Percentiles rank a stretch among this genome's conserved stretches.
These are phyloP conservation scores for Rutidosis leptorrhynchoides DNA, from an alignment of 129 eudicot species.

Conservation along the genomic window DNA sequence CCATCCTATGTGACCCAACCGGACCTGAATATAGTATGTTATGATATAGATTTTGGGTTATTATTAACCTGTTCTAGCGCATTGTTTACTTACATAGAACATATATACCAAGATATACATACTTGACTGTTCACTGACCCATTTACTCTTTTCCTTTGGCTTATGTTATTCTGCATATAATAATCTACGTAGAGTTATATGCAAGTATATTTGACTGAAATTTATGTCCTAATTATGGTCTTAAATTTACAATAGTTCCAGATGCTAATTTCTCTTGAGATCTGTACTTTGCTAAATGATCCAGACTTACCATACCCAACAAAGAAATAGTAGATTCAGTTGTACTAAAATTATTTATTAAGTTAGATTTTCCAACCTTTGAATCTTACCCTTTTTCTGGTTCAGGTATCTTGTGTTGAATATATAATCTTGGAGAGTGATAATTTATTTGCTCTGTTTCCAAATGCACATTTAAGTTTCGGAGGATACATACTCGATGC, in stretches of 20 bases:
- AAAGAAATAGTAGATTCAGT: too few relatives aligned
- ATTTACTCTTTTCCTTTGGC: constrained; percentile 20
- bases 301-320: neutral
- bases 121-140: constrained; percentile 19
- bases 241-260: neutral
- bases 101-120: neutral
- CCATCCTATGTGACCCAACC: too few relatives aligned
- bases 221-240: neutral
- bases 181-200: constrained; percentile 79
- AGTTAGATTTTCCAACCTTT: too few relatives aligned
- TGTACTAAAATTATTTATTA: too few relatives aligned
- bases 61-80: too few relatives aligned
- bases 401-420: constrained; percentile 87
- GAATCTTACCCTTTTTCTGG: neutral
- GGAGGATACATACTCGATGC: constrained; percentile 51
- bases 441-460: constrained; percentile 80
- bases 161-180: constrained; percentile 57
- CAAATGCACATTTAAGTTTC: constrained; percentile 71
- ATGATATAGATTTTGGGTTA: too few relatives aligned
- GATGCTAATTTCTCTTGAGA: neutral
- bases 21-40: too few relatives aligned
- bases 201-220: constrained; percentile 55
- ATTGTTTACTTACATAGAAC: neutral
- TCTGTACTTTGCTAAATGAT: neutral
- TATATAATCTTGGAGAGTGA: constrained; percentile 91